Base-by-base conservation (phyloP, 2,329 filamentous ascomycete genomes). In the Xylariaceae sp. region DNA sequence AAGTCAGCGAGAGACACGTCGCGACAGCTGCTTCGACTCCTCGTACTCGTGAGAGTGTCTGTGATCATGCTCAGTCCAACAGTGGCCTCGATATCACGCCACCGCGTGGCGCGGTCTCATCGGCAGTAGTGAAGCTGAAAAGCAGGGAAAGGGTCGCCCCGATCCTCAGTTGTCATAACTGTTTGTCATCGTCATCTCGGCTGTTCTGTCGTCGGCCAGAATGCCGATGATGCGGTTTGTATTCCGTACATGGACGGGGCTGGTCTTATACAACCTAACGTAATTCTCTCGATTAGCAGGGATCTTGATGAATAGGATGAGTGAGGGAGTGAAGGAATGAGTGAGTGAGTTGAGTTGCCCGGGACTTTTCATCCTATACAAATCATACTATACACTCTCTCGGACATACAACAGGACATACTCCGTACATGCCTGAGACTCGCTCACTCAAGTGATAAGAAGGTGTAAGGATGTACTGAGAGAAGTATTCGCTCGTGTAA, bases 41-140 rank as follows among this genome's bases (percentile, higher is more conserved):
- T 10, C 11, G 44, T 7, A 15, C 23, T 45, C 9, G 5, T 8
- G 45, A 41, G 41, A n/a, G 41, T 2, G 4, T 45, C 17, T 45
- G 37, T 13, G 10, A 45, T 45, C 41, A 45, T 23, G 4, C 17
- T 49, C 49, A 51, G 49, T n/a, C 49, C 49, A 34, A 35, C 4
- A 4, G 4, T 17, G 18, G 9, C 23, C 7, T 35, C n/a, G 15
- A 39, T 17, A 41, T 52, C n/a, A n/a, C 52, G 58, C 55, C 55
- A 61, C 48, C 41, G 50, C 50, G 17, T 13, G 49, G 23, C 10
- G 10, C 23, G 18, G 48, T 30, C 9, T 51, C 17, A 11, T 17
- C 10, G 23, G 39, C 50, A 52, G 1, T 30, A 30, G 50, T 47
- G 54, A 54, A 59, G 61, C 59, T 63, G 59, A 61, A 61, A 50